Evolutionary conservation across 108 stramenopile genomes (phyloP), one percentile per base, ranked within the genome.

Genomic region (Cyclotella baltica): DNA sequence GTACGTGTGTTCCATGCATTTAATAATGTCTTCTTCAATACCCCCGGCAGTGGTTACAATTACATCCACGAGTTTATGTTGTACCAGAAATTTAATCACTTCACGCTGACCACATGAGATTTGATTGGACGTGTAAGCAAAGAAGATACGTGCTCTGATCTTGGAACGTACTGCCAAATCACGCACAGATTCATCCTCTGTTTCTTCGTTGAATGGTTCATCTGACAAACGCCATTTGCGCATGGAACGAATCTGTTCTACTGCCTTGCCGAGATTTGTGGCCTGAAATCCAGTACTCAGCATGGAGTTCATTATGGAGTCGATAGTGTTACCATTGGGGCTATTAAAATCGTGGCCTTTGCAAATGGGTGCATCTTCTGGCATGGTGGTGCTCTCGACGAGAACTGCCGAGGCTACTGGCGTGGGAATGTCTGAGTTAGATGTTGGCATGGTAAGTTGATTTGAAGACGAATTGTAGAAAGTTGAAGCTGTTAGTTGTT

Each of bases 11-110:
- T 93, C 90, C 51, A 99, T 88, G 85, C 99, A 99, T 85, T 99
- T 99, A 61, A 99, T 96, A 37, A 99, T 83, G 83, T 99, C 99
- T 76, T 99, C 99, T 86, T 99, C 99, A 73, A 99, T 91, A 1
- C 98, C 99, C 1, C 99, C 99, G 4, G 97, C 98, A 11, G 99
- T 99, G 28, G 98, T 99, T 8, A 98, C 97, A 61, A 99, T 88
- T 23, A 86, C 88, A 78, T 98, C 98, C 13, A 99, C 98, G 96
- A 99, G 91, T 67, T 90, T 92, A 83, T 99, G 93, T 86, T 98
- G 81, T 23, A 90, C 93, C 20, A 99, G 71, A 77, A 95, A 99
- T 15, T 86, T 83, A 43, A 99, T 90, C 19, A 97, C 93, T 81
- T 99, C 99, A n/a, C 99, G 88, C 59, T 98, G 88, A 13, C 99